A percentile compares a stretch with the other conserved stretches of the same genome.
Conservation (phyloP, 73 alveolate species). For the Tetrahymena elliotti region DNA sequence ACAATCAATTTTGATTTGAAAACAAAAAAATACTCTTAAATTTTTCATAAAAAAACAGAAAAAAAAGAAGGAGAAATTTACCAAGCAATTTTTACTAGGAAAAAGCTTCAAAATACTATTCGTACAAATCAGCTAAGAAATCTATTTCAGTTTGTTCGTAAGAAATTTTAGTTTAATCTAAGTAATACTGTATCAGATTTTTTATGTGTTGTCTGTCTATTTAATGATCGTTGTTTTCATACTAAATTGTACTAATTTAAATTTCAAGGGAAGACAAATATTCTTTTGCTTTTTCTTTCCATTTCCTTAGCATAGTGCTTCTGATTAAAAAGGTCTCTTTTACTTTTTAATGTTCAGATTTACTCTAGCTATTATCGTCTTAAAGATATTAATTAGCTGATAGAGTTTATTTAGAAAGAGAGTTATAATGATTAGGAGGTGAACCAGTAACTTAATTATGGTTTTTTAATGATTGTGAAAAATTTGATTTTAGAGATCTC, state of each 20-base stretch:
- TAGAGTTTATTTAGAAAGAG: not conserved
- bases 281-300: not conserved
- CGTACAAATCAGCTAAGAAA: not conserved
- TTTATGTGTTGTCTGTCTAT: not conserved
- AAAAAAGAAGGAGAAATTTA: not conserved
- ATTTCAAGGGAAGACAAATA: not conserved
- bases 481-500: not conserved
- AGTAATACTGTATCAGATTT: not conserved
- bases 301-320: not conserved
- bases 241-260: not conserved
- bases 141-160: not conserved
- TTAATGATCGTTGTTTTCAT: not conserved
- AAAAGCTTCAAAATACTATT: not conserved
- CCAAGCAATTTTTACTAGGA: not conserved
- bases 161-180: not conserved
- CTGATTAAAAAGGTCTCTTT: not conserved
- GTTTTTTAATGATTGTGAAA: not conserved
- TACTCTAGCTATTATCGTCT: not conserved
- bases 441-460: not conserved
- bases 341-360: not conserved
- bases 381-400: not conserved
- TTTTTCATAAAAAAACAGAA: not conserved
- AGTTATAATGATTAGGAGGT: not conserved
- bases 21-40: not conserved
- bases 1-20: too few relatives aligned